Conservation (phyloP, 2,329 filamentous ascomycete species). For the Herpomyces periplanetae region DNA sequence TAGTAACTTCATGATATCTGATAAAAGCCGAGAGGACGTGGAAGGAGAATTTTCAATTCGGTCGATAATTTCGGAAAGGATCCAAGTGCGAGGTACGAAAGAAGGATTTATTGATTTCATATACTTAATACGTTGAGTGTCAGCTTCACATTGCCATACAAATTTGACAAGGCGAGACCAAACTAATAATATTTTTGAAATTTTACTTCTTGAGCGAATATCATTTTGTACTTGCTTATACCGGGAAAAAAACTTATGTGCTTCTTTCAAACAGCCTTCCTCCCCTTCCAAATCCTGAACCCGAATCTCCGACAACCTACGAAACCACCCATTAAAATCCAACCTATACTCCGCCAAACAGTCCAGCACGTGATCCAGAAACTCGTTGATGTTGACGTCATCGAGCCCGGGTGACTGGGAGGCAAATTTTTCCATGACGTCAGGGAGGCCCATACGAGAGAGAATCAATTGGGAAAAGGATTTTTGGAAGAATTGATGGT, state of each 20-base stretch:
- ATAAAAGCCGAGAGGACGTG: too few relatives aligned
- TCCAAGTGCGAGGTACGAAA: constrained; percentile 63
- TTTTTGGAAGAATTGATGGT: constrained; percentile 27
- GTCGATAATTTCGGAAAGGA: constrained; percentile 66
- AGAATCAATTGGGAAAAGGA: constrained; percentile 28
- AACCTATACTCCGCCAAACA: constrained; percentile 40
- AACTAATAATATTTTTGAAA: constrained; percentile 18
- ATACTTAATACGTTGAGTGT: neutral
- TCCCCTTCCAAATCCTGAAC: constrained; percentile 22
- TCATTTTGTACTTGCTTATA: constrained; percentile 21
- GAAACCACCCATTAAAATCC: constrained; percentile 82
- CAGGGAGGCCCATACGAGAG: constrained; percentile 44
- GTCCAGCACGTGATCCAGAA: constrained; percentile 52
- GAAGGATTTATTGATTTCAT: constrained; percentile 4
- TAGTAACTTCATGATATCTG: constrained; percentile 52
- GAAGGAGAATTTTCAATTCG: constrained; percentile 46
- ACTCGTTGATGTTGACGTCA: constrained; percentile 29
- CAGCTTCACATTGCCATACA: neutral
- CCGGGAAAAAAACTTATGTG: constrained; percentile 35
- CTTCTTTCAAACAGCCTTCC: constrained; percentile 19
- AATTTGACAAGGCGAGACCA: neutral
- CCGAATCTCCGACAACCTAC: constrained; percentile 24
- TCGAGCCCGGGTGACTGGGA: constrained; percentile 35
- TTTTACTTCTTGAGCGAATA: constrained; percentile 47
- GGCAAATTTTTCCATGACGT: constrained; percentile 64